Evolutionary conservation across 495 filamentous ascomycete genomes (phyloP).

Genomic region (Diplogelasinospora grovesii): DNA sequence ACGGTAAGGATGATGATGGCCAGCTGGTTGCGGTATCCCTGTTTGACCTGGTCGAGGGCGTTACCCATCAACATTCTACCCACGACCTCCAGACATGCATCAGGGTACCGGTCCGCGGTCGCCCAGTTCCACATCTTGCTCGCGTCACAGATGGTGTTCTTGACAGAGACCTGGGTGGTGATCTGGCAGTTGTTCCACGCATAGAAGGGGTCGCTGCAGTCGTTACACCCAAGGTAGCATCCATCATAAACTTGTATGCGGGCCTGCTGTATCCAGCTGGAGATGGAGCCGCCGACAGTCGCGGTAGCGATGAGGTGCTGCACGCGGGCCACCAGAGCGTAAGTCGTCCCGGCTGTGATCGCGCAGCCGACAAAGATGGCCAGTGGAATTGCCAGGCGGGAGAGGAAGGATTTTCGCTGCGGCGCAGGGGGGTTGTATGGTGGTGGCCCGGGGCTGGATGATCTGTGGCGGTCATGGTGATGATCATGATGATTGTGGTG

Average conservation of each 20-base stretch:
- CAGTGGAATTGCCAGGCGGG: background rate
- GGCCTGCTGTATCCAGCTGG: conserved; percentile 13
- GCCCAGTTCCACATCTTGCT: conserved; percentile 25
- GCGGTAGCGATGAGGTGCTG: conserved; percentile 15
- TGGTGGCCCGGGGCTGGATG: background rate
- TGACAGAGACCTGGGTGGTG: conserved; percentile 7
- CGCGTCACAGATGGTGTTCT: conserved; percentile 17
- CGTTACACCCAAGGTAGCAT: conserved; percentile 23
- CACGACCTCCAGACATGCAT: conserved; percentile 13
- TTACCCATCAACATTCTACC: conserved; percentile 13
- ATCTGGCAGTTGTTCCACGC: conserved; percentile 19
- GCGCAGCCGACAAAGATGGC: conserved; percentile 1
- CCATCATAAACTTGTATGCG: conserved; percentile 19
- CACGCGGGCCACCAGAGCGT: conserved; percentile 12
- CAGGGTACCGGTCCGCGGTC: conserved; percentile 18
- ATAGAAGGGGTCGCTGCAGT: conserved; percentile 18
- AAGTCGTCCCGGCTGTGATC: conserved; percentile 7
- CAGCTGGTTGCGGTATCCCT: conserved; percentile 11
- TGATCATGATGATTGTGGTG: background rate
- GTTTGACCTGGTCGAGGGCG: conserved; percentile 9
- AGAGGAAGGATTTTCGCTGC: background rate
- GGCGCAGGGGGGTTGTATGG: background rate
- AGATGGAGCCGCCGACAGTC: conserved; percentile 8
- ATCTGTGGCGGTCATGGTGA: background rate
- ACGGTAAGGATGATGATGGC: conserved; percentile 14